These are phyloP conservation scores for Curvularia spicifera DNA, from an alignment of 2,329 filamentous ascomycete species.

Conservation along the genomic window DNA sequence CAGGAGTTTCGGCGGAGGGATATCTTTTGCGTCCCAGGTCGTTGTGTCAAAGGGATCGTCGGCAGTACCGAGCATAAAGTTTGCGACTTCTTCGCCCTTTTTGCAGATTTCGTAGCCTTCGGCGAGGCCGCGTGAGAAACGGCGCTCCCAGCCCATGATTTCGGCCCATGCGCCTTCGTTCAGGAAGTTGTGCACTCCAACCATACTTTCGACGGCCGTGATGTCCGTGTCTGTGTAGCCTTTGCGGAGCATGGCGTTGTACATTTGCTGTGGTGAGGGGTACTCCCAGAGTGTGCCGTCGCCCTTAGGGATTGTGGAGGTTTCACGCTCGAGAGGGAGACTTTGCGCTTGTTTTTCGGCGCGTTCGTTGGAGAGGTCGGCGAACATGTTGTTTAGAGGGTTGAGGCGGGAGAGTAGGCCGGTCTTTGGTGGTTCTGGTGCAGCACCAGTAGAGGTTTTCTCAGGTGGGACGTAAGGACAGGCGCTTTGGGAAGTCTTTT, in stretches of 20 bases:
- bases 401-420: conserved; percentile 71
- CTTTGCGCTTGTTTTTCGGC: conserved; percentile 73
- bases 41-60: conserved; percentile 44
- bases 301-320: conserved; percentile 89
- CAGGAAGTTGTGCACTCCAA: conserved; percentile 95
- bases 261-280: conserved; percentile 98
- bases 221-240: conserved; percentile 93
- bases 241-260: conserved; percentile 95
- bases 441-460: conserved; percentile 36
- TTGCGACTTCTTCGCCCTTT: conserved; percentile 72
- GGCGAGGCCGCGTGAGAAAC: conserved; percentile 76
- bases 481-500: conserved; percentile 53
- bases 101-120: conserved; percentile 76
- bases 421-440: conserved; percentile 42
- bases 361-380: conserved; percentile 78
- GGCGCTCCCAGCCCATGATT: conserved; percentile 90
- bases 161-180: conserved; percentile 98
- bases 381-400: conserved; percentile 95
- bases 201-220: conserved; percentile 95
- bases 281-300: conserved; percentile 90
- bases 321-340: conserved; percentile 81
- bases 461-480: conserved; percentile 57
- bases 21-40: conserved; percentile 44
- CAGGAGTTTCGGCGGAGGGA: conserved; percentile 72
- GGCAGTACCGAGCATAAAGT: conserved; percentile 56